Evolutionary conservation across 371 early-diverging fungal species (phyloP).

Genomic region (Mortierella sp.): DNA sequence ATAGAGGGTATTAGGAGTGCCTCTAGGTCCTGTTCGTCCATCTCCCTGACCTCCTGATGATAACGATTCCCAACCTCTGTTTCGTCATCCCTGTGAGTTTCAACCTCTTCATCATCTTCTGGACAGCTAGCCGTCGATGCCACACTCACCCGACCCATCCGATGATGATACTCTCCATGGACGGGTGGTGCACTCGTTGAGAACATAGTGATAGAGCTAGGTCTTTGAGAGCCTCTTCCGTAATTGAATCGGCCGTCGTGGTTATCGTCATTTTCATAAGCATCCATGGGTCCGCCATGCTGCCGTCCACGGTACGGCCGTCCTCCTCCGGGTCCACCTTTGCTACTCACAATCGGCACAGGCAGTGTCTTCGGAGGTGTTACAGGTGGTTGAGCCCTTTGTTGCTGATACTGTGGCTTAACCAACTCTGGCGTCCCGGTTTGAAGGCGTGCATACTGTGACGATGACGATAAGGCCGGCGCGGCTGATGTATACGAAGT

Average conservation of each 20-base stretch:
- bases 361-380: slow-evolving; percentile 27
- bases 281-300: slow-evolving; percentile 26
- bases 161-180: slow-evolving; percentile 4
- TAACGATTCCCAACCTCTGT: neutral
- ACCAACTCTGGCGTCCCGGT: slow-evolving; percentile 32
- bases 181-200: slow-evolving; percentile 48
- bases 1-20: slow-evolving; percentile 27
- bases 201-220: slow-evolving; percentile 26
- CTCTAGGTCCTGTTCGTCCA: slow-evolving; percentile 39
- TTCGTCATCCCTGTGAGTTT: slow-evolving; percentile 8
- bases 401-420: slow-evolving; percentile 7
- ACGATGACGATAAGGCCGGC: slow-evolving; percentile 3
- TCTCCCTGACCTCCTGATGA: slow-evolving; percentile 11
- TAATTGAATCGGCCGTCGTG: slow-evolving; percentile 5
- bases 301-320: slow-evolving; percentile 21
- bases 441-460: neutral
- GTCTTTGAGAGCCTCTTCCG: slow-evolving; percentile 26
- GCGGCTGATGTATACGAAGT: slow-evolving; percentile 21
- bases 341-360: slow-evolving; percentile 24
- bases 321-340: slow-evolving; percentile 16
- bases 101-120: slow-evolving; percentile 3
- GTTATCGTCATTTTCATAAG: slow-evolving; percentile 11
- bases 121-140: slow-evolving; percentile 2
- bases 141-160: slow-evolving; percentile 2
- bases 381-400: slow-evolving; percentile 11